Evolutionary conservation across 768 basidiomycete genomes (phyloP).

Genomic region (Phaffia australis): DNA sequence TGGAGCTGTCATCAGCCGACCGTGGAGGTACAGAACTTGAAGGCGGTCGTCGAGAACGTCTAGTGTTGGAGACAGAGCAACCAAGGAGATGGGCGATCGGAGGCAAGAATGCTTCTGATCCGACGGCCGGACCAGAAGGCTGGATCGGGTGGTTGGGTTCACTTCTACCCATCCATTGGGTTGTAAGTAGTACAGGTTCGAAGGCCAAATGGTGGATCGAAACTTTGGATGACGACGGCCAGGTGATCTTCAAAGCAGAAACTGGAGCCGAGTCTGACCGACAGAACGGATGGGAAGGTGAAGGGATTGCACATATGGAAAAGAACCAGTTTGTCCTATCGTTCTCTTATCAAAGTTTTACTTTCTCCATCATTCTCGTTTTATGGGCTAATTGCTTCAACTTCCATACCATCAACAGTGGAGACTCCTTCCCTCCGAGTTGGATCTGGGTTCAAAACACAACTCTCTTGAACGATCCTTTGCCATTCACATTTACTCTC

Average conservation of each 20-base stretch:
- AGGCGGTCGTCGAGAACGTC: neutral
- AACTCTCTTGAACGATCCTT: constrained; percentile 1
- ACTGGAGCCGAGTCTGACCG: too few relatives aligned
- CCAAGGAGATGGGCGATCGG: too few relatives aligned
- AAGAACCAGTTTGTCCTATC: constrained; percentile 6
- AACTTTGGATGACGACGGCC: neutral
- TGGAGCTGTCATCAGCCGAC: too few relatives aligned
- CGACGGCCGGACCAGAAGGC: neutral
- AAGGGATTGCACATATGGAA: constrained; percentile 9
- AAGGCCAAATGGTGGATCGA: neutral
- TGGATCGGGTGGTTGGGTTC: neutral
- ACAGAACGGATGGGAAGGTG: neutral
- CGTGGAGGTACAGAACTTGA: neutral
- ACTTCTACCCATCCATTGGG: neutral
- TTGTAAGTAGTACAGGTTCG: constrained; percentile 1
- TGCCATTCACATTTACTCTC: neutral
- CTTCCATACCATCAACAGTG: neutral
- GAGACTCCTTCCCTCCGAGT: constrained; percentile 6
- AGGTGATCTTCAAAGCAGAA: neutral
- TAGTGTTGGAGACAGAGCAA: neutral
- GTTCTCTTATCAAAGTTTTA: neutral
- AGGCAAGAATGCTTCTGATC: neutral
- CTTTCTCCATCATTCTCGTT: neutral
- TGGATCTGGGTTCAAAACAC: constrained; percentile 8
- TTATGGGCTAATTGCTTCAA: neutral